These are phyloP conservation scores for Blastocystis hominis DNA, from an alignment of 352 stramenopile species.

Conservation along the genomic window DNA sequence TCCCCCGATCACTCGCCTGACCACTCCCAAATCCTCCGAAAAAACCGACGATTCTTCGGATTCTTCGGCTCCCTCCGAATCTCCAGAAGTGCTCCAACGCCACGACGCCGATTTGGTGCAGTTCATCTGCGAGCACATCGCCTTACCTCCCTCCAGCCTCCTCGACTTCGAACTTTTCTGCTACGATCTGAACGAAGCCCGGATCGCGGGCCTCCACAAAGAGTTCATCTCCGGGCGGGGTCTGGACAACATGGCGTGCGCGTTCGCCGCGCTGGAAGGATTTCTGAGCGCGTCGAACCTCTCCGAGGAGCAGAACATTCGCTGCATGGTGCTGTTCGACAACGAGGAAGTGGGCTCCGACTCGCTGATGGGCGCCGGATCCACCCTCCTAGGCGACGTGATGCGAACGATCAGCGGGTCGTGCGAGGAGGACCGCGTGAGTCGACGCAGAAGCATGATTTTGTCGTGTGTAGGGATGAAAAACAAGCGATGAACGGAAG, in stretches of 20 bases:
- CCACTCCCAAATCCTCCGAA: neutral
- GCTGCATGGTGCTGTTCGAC: conserved; percentile 87
- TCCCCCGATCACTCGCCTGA: conserved; percentile 76
- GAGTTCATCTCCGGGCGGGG: conserved; percentile 91
- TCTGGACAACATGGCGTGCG: conserved; percentile 91
- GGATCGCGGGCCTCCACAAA: conserved; percentile 77
- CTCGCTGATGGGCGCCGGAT: conserved; percentile 74
- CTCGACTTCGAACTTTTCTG: conserved; percentile 54
- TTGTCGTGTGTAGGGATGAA: conserved; percentile 58
- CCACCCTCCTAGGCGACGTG: conserved; percentile 62
- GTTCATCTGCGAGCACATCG: conserved; percentile 11
- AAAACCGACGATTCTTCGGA: neutral
- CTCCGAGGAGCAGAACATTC: conserved; percentile 71
- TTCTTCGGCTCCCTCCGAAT: neutral
- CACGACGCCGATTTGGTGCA: conserved; percentile 9
- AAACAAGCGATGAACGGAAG: conserved; percentile 60
- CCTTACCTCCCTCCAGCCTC: neutral
- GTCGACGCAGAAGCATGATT: conserved; percentile 27
- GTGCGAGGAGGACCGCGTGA: conserved; percentile 34
- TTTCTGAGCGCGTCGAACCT: conserved; percentile 64
- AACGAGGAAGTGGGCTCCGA: conserved; percentile 90
- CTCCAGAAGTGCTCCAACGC: neutral
- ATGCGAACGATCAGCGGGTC: conserved; percentile 1
- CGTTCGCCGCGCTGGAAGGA: conserved; percentile 68
- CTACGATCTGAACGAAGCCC: conserved; percentile 59